Percentiles rank a stretch among this genome's conserved stretches.
phyloP scores from a whole-genome alignment of 768 basidiomycete species.

The Calvatia gigantea region DNA sequence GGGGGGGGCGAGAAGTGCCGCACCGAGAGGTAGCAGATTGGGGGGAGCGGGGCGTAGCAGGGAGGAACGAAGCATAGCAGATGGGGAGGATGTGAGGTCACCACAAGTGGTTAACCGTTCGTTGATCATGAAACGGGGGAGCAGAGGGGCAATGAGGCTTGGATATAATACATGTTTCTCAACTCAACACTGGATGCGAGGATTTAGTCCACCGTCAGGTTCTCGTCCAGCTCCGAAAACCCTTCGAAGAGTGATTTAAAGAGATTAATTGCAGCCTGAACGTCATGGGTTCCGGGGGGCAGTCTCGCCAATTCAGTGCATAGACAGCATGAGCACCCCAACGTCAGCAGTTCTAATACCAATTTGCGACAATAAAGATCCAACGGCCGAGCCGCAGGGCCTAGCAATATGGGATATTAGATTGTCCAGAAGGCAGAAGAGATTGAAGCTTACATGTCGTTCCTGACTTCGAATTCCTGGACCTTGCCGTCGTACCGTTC shows the following conservation, averaged over 20 bases:
- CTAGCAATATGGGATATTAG: slow-evolving; percentile 30
- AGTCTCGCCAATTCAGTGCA: slow-evolving; percentile 96
- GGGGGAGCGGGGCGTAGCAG: no score
- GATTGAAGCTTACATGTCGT: slow-evolving; percentile 66
- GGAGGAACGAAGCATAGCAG: no score
- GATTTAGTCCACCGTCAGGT: slow-evolving; percentile 51
- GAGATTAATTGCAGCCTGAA: slow-evolving; percentile 74
- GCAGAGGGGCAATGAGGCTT: no score
- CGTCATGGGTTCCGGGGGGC: slow-evolving; percentile 74
- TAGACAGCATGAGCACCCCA: slow-evolving; percentile 85
- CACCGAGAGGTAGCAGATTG: no score
- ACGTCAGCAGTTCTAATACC: slow-evolving; percentile 92
- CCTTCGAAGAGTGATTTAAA: slow-evolving; percentile 83
- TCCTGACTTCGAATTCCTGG: slow-evolving; percentile 83
- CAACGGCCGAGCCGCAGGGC: slow-evolving; percentile 89
- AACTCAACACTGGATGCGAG: no score
- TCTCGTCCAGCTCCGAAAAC: slow-evolving; percentile 65
- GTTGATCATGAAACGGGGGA: no score
- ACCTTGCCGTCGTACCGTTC: slow-evolving; percentile 75
- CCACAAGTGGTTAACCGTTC: no score
- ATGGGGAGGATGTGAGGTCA: no score
- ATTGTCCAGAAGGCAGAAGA: not conserved
- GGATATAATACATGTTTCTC: no score
- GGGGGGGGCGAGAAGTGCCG: no score
- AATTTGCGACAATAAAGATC: slow-evolving; percentile 82